Evolutionary conservation across 345 rosid species (phyloP), one percentile per base, ranked within the genome.

Genomic region (Pistacia integerrima): DNA sequence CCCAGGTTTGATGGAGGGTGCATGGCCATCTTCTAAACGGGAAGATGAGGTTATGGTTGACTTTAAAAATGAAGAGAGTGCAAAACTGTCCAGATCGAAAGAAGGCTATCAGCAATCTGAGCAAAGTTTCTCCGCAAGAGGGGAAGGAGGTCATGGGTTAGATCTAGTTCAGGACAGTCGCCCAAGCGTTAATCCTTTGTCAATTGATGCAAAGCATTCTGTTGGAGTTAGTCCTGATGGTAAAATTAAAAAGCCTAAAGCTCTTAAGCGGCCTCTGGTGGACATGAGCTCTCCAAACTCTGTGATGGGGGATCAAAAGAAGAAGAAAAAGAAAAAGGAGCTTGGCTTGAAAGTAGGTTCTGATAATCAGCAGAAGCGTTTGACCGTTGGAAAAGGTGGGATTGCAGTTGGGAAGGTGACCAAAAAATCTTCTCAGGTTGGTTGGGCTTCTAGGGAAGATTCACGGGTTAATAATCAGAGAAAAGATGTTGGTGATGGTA

Each of bases 301-400:
- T 80, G 25, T 75, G 62, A 69, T 38, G 35, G 83, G 66, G 71
- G 86, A 74, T 81, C 87, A 79, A 75, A 92, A 87, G 86, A 86
- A 85, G 85, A 94, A 88, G 89, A 93, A 87, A 75, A 95, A 87
- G 87, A 91, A 88, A 85, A 88, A 84, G 78, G 91, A 84, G 75
- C 51, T 71, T 25, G 82, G 76, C 61, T 44, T 77, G 28, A 88
- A 79, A 80, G 38, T 75, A 55, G 80, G 73, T 70, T 57, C 87
- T 74, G 94, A 79, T 77, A 85, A 55, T 70, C 87, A 79, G 55
- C 87, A 82, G 78, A 91, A 88, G 85, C 67, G 73, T 11, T 41
- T 83, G 76, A 49, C 84, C 75, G 74, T 76, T 66, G 88, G 87
- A 70, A 90, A 90, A 81, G 85, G 64, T 70, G 84, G 81, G 72